Percentiles rank a stretch among this genome's conserved stretches.
phyloP scores from a whole-genome alignment of 371 early-diverging fungal species.

The Syncephalastrum sp. region DNA sequence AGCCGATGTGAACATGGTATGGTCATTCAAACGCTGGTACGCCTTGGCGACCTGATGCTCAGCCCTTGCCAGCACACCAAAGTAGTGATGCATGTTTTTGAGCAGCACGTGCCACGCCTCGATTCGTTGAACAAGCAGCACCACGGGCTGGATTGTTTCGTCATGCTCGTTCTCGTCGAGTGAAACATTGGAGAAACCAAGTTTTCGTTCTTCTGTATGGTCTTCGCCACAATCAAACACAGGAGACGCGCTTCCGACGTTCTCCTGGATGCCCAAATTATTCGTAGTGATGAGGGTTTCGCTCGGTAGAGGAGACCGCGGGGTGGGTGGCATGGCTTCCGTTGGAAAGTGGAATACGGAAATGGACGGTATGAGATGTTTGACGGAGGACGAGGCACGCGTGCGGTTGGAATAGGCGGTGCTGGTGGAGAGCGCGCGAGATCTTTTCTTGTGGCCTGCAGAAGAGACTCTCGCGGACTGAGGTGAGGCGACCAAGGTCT shows the following conservation, averaged over 20 bases:
- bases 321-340: background rate
- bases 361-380: slow-evolving; percentile 33
- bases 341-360: slow-evolving; percentile 31
- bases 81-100: slow-evolving; percentile 27
- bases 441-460: too few relatives aligned
- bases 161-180: background rate
- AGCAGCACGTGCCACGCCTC: slow-evolving; percentile 36
- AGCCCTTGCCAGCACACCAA: slow-evolving; percentile 23
- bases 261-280: background rate
- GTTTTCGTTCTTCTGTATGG: slow-evolving; percentile 1
- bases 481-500: too few relatives aligned
- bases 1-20: slow-evolving; percentile 8
- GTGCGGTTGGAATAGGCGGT: background rate
- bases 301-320: too few relatives aligned
- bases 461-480: too few relatives aligned
- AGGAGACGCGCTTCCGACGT: slow-evolving; percentile 18
- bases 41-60: slow-evolving; percentile 34
- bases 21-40: slow-evolving; percentile 22
- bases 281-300: too few relatives aligned
- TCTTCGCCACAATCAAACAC: slow-evolving; percentile 27
- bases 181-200: too few relatives aligned
- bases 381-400: slow-evolving; percentile 20
- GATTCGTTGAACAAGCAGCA: slow-evolving; percentile 29
- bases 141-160: slow-evolving; percentile 30
- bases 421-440: too few relatives aligned